phyloP scores from a whole-genome alignment of 306 rosid genomes.

The Dalbergia cultrata region DNA sequence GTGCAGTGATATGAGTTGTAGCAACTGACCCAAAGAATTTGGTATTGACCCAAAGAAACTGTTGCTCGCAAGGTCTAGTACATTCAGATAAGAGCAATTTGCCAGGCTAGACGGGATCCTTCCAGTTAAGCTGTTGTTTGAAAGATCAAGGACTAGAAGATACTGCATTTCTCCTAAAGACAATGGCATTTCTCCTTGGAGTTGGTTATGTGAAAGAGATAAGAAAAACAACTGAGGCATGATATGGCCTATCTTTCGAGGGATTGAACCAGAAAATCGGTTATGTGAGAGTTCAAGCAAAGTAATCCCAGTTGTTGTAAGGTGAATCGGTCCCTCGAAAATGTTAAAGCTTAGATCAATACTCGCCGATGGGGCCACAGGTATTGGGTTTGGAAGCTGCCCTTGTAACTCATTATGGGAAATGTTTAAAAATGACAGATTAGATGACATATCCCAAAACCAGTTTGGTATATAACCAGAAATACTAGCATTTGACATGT shows the following conservation, averaged over 20 bases:
- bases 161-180: constrained; percentile 31
- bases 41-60: constrained; percentile 51
- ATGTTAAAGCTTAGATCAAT: constrained; percentile 55
- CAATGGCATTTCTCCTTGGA: constrained; percentile 55
- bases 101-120: constrained; percentile 51
- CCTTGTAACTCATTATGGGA: constrained; percentile 54
- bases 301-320: background rate
- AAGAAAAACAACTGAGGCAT: constrained; percentile 38
- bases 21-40: constrained; percentile 43
- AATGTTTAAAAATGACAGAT: constrained; percentile 39
- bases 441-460: constrained; percentile 51
- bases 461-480: too few relatives aligned
- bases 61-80: constrained; percentile 47
- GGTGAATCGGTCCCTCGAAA: constrained; percentile 50
- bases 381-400: constrained; percentile 47
- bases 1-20: constrained; percentile 31
- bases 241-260: constrained; percentile 32
- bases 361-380: background rate
- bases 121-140: constrained; percentile 54
- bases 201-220: constrained; percentile 49
- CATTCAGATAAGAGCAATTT: constrained; percentile 45
- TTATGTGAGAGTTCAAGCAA: constrained; percentile 58
- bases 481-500: too few relatives aligned
- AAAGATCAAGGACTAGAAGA: constrained; percentile 50
- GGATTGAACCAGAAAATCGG: constrained; percentile 52